Conservation (phyloP, 75 land plant species). For the Cupressus sempervirens region DNA sequence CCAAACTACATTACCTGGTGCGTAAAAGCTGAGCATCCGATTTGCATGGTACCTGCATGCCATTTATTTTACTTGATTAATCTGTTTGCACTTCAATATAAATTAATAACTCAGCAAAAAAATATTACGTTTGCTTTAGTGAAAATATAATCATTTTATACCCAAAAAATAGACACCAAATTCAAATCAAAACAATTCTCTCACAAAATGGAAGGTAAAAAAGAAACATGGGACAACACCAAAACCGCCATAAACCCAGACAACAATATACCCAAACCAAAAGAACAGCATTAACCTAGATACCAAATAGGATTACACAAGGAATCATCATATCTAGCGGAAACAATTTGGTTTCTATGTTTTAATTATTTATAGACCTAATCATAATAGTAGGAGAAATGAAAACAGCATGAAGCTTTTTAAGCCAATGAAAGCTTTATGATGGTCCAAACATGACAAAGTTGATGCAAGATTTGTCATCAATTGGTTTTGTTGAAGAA, state of each 20-base stretch:
- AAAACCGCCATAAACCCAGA: background rate
- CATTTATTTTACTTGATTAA: constrained; percentile 8
- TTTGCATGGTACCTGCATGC: constrained; percentile 83
- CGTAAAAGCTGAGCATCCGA: constrained; percentile 95
- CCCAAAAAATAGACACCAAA: background rate
- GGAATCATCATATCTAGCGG: background rate
- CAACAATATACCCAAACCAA: background rate
- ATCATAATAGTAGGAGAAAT: background rate
- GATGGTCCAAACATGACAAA: background rate
- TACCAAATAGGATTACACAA: background rate
- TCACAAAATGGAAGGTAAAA: background rate
- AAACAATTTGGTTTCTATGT: background rate
- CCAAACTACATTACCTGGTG: constrained; percentile 54
- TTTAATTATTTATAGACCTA: background rate
- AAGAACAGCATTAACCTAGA: background rate
- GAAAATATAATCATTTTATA: background rate
- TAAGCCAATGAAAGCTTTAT: background rate
- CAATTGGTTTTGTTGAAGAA: background rate
- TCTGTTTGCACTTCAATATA: background rate
- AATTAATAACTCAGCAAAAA: background rate
- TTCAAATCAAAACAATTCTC: background rate
- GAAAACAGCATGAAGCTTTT: background rate
- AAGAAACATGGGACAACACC: background rate
- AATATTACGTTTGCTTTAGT: background rate
- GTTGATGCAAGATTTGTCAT: background rate